A percentile compares a stretch with the other conserved stretches of the same genome.
These are phyloP conservation scores for Oxyria digyna DNA, from an alignment of 148 eudicot species.

Conservation along the genomic window DNA sequence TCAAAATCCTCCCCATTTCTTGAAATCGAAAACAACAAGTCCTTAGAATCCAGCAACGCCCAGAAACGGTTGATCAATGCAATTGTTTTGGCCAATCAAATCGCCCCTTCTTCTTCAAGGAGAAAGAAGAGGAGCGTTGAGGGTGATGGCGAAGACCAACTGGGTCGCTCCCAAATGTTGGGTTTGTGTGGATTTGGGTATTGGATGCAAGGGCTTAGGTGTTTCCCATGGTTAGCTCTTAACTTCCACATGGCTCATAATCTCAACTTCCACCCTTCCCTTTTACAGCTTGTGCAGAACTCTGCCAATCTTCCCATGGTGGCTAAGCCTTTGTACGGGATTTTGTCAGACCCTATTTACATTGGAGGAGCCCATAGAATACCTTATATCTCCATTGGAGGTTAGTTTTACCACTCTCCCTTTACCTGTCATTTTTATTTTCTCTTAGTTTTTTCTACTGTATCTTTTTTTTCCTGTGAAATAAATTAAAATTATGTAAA, in stretches of 20 bases:
- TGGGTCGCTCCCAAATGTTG: constrained; percentile 34
- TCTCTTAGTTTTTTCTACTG: not conserved
- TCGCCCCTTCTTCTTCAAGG: not conserved
- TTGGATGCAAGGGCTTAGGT: constrained; percentile 84
- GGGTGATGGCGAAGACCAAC: constrained; percentile 13
- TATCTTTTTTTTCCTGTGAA: too few relatives aligned
- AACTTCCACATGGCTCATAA: constrained; percentile 79
- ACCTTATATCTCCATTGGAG: constrained; percentile 86
- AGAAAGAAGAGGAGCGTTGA: constrained; percentile 8
- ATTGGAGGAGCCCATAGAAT: constrained; percentile 70
- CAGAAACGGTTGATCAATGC: not conserved
- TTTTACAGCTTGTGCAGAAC: constrained; percentile 70
- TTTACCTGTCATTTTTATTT: not conserved
- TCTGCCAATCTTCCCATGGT: constrained; percentile 72
- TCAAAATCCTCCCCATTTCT: not conserved
- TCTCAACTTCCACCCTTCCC: constrained; percentile 60
- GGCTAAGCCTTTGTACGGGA: constrained; percentile 76
- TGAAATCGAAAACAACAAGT: not conserved
- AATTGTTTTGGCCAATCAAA: not conserved
- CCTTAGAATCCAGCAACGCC: not conserved
- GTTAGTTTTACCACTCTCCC: constrained; percentile 18
- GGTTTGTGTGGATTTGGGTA: constrained; percentile 79
- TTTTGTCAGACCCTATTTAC: constrained; percentile 69
- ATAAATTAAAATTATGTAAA: not conserved
- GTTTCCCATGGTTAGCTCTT: constrained; percentile 83